Base-by-base conservation (phyloP, 2,329 filamentous ascomycete species). In the Curvularia eragrostidis region DNA sequence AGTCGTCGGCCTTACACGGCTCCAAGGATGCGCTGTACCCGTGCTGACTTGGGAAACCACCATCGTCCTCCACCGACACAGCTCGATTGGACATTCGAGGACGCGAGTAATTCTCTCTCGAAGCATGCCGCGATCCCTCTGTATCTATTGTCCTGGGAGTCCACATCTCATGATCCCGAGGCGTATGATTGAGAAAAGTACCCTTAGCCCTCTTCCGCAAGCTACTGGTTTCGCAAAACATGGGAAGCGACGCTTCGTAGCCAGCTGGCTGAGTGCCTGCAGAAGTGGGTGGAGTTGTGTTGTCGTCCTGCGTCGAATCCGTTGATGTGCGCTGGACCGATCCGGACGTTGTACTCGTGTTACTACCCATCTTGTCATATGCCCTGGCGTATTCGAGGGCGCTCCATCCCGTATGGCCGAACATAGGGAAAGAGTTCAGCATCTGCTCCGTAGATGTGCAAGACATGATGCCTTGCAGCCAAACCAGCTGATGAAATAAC, bases 171-270 rank as follows among this genome's bases (percentile, higher is more conserved):
- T 69, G 70, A 39, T 59, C 54, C 34, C 72, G 65, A 28, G 73
- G 73, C 7, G 72, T 76, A 51, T 75, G 72, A 48, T 76, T 75
- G 38, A 74, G 63, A 48, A 74, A 75, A n/a, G 59, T 70, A 23
- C 68, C 70, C 54, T 66, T 69, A 12, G 65, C 61, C 55, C 68
- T 63, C 58, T 70, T 69, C 30, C 67, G 65, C 42, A 47, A 59
- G 18, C 61, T 65, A 46, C 61, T 68, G 62, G 56, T 67, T 60
- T 53, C n/a, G n/a, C 55, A 64, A 43, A 64, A 57, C 36, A 65
- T 55, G 10, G 62, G 65, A 12, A 61, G 53, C 21, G 58, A 59
- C 43, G 58, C 23, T 10, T 48, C 58, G 28, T 34, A 30, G 12
- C 41, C 63, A 57, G 53, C 56, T 46, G 54, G 46, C 21, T 59